Base-by-base conservation (phyloP, 2,329 filamentous ascomycete genomes). In the Xylaria sp. region DNA sequence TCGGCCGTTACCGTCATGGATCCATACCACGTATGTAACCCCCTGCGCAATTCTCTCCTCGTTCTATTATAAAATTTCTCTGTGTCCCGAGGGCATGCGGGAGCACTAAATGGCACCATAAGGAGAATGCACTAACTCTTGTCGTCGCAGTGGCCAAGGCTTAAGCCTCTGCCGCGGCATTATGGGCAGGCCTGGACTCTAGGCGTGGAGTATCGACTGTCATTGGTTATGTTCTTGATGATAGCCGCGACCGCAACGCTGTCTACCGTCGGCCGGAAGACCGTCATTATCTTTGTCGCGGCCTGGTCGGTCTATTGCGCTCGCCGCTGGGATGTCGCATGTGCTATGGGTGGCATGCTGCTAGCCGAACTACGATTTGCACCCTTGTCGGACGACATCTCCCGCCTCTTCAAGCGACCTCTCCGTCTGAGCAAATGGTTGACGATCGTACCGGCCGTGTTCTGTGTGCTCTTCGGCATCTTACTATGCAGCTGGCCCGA, bases 161-260 rank as follows among this genome's bases (percentile, higher is more conserved):
- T 69, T 42, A 62, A 12, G 53, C 66, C 66, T 62, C 24, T 64
- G 9, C 66, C 66, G 47, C 34, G 30, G 17, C 63, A 69, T 62
- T 69, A 17, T 9, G 66, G 34, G 19, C 66, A 69, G n/a, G 66
- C 66, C 6, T 69, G 66, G 66, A 69, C 66, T 62, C 66, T 69
- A 42, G 66, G 66, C 48, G 66, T 69, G 50, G 66, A 69, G 55
- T 69, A 69, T 62, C 62, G 66, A 58, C 62, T 69, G 30, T 69
- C 66, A 27, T 62, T 69, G 30, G 66, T 48, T n/a, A 69, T 69
- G 66, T 69, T 69, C 57, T 55, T 66, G 57, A 69, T 69, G 66
- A 69, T 69, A 65, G 57, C 62, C 53, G 66, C 66, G 57, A 66
- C 66, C 36, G 66, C 66, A 50, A 66, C 66, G 53, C 66, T 69